phyloP scores from a whole-genome alignment of 2,329 filamentous ascomycete species.

The Cercospora sesami region DNA sequence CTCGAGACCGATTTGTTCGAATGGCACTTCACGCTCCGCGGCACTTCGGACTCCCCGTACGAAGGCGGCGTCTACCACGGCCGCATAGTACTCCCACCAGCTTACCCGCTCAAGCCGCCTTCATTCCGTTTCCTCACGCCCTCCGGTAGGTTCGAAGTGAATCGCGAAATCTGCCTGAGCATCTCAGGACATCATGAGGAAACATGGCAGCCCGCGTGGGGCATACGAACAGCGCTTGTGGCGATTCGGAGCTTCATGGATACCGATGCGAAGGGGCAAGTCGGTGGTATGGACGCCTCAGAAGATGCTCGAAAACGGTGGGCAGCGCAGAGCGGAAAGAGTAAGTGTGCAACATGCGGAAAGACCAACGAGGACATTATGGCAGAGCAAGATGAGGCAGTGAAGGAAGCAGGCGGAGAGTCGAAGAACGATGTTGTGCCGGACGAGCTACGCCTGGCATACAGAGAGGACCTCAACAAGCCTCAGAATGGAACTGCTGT shows the following conservation, averaged over 20 bases:
- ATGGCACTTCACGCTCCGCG: conserved; percentile 98
- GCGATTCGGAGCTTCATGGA: conserved; percentile 90
- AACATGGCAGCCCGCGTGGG: conserved; percentile 98
- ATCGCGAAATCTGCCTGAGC: conserved; percentile 92
- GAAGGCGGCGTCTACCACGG: conserved; percentile 87
- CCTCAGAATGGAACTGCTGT: conserved; percentile 22
- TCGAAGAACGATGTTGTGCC: conserved; percentile 52
- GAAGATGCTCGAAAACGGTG: conserved; percentile 67
- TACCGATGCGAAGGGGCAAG: conserved; percentile 79
- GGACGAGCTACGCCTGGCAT: conserved; percentile 64
- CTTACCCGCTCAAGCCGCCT: conserved; percentile 88
- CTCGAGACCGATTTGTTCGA: conserved; percentile 91
- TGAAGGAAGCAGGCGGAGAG: conserved; percentile 48
- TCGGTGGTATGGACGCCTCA: conserved; percentile 81
- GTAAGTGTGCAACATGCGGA: conserved; percentile 67
- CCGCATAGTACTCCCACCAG: conserved; percentile 83
- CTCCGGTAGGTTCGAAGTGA: conserved; percentile 89
- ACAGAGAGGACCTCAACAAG: conserved; percentile 67
- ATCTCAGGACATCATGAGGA: conserved; percentile 97
- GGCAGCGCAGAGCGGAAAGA: conserved; percentile 65
- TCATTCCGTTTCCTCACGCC: conserved; percentile 95
- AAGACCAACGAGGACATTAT: conserved; percentile 74
- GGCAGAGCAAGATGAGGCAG: conserved; percentile 64
- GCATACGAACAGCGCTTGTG: conserved; percentile 81
- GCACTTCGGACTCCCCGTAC: conserved; percentile 75